These are phyloP conservation scores for Trichoderma sp. DNA, from an alignment of 2,329 filamentous ascomycete species.

Conservation along the genomic window DNA sequence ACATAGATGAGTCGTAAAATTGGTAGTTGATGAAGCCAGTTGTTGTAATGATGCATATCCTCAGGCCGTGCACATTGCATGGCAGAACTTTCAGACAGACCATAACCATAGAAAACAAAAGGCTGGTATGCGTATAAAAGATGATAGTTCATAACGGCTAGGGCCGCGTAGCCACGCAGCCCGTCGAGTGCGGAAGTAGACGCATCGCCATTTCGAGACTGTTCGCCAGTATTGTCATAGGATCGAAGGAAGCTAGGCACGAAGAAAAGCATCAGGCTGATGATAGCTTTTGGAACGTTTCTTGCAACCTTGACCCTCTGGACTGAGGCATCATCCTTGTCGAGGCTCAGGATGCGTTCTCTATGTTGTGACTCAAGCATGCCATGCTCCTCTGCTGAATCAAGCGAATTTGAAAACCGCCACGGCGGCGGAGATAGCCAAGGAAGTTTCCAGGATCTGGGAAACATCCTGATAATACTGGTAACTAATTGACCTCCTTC, in stretches of 20 bases:
- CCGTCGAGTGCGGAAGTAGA: background rate
- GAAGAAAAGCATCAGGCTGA: background rate
- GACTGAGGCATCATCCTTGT: background rate
- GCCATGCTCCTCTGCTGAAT: background rate
- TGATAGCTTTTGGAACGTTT: background rate
- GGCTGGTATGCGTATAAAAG: background rate
- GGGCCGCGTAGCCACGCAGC: background rate
- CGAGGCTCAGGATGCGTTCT: background rate
- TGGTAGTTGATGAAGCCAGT: background rate
- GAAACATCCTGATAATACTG: background rate
- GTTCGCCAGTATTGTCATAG: background rate
- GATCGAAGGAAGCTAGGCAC: background rate
- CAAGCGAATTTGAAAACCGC: background rate
- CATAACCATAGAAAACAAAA: background rate
- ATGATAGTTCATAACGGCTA: background rate
- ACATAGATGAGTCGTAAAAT: background rate
- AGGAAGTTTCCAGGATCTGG: background rate
- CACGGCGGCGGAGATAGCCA: background rate
- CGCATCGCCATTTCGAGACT: background rate
- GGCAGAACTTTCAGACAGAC: background rate
- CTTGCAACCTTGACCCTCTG: background rate
- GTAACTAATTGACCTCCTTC: background rate
- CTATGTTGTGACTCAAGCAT: background rate
- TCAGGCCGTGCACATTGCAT: background rate
- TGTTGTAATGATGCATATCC: background rate